phyloP scores from a whole-genome alignment of 805 yeast genomes.

The Candida gorgasii region DNA sequence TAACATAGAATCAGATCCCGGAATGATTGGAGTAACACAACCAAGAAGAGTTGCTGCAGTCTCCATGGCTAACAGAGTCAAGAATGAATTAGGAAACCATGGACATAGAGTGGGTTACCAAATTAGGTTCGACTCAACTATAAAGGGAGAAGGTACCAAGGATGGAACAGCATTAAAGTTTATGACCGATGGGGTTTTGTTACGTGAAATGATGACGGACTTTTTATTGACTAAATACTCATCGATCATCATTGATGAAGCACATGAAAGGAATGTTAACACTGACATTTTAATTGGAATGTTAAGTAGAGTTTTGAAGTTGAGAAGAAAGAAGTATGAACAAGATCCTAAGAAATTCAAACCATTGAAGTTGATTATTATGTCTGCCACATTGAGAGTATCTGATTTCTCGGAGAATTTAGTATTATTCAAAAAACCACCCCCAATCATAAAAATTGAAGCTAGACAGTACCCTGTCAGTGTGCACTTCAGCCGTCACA shows the following conservation, averaged over 20 bases:
- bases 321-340: slow-evolving; percentile 57
- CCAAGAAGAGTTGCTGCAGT: slow-evolving; percentile 95
- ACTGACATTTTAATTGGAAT: slow-evolving; percentile 96
- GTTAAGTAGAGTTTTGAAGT: slow-evolving; percentile 78
- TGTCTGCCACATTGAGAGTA: slow-evolving; percentile 97
- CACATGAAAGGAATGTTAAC: slow-evolving; percentile 94
- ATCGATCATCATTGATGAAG: slow-evolving; percentile 89
- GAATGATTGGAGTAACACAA: slow-evolving; percentile 96
- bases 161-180: slow-evolving; percentile 71
- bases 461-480: slow-evolving; percentile 96
- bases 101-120: slow-evolving; percentile 74
- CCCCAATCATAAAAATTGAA: slow-evolving; percentile 86
- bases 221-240: slow-evolving; percentile 81
- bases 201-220: slow-evolving; percentile 91
- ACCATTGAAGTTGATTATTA: slow-evolving; percentile 80
- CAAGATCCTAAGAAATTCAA: slow-evolving; percentile 49
- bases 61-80: slow-evolving; percentile 83
- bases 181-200: slow-evolving; percentile 92
- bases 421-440: slow-evolving; percentile 64
- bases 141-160: slow-evolving; percentile 47
- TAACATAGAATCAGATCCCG: slow-evolving; percentile 64
- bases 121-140: slow-evolving; percentile 74
- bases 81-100: slow-evolving; percentile 72
- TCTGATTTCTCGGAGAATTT: slow-evolving; percentile 87
- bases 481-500: slow-evolving; percentile 81